These are phyloP conservation scores for Botrytis paeoniae DNA, from an alignment of 2,329 filamentous ascomycete species.

Conservation along the genomic window DNA sequence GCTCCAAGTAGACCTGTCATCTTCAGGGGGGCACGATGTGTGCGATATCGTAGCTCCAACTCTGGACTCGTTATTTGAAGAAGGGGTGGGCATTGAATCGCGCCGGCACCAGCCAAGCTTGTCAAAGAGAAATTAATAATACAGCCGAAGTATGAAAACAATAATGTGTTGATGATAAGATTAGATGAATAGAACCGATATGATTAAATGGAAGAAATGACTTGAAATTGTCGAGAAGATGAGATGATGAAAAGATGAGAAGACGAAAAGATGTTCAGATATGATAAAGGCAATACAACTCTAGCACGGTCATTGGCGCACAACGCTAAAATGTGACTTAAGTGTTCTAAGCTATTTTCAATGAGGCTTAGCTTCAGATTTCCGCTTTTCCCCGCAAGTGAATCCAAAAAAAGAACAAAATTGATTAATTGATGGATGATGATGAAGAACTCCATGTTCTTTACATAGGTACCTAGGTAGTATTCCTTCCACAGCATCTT, in stretches of 20 bases:
- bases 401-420: constrained; percentile 1
- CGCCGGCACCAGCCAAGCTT: constrained; percentile 36
- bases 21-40: constrained; percentile 45
- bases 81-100: constrained; percentile 39
- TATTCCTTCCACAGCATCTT: not conserved
- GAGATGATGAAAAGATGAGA: not conserved
- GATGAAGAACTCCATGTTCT: not conserved
- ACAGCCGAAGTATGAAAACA: constrained; percentile 32
- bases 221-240: constrained; percentile 22
- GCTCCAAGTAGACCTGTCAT: constrained; percentile 39
- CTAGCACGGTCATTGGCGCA: not conserved
- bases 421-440: not conserved
- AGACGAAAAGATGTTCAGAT: constrained; percentile 22
- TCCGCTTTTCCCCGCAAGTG: not conserved
- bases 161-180: constrained; percentile 24
- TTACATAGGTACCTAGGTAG: not conserved
- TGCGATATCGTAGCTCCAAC: constrained; percentile 33
- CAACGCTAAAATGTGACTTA: not conserved
- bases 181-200: constrained; percentile 32
- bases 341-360: not conserved
- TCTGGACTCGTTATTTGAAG: constrained; percentile 30
- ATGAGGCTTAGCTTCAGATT: not conserved
- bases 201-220: constrained; percentile 27
- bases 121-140: constrained; percentile 33
- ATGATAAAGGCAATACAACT: constrained; percentile 21